Base-by-base conservation (phyloP, 345 rosid species). In the Salix exigua region DNA sequence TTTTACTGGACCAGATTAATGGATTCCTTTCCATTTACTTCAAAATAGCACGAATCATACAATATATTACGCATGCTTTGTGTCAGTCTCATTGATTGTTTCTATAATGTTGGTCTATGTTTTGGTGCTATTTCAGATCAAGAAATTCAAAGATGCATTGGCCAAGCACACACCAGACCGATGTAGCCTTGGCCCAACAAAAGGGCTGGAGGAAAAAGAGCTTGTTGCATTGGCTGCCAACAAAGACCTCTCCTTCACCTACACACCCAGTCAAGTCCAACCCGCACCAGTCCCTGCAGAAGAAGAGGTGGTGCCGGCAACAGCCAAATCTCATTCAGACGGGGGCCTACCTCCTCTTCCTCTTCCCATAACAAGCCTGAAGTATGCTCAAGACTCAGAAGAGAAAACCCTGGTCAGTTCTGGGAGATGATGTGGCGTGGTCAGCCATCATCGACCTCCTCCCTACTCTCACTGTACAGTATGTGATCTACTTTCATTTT, bases 151-250 rank as follows among this genome's bases (percentile, higher is more conserved):
- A 83, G 96, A 93, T 71, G 97, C 99, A 18, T 76, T 96, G 82
- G 96, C 93, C 16, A 96, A 89, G 89, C 92, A 96, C 83, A 74
- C 78, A 1, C 90, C 96, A 0, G 96, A 91, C 26, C 78, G 96
- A 42, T 91, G 96, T 83, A 91, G 98, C 86, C 89, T 96, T 0
- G 89, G 87, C 18, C 96, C 92, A 1, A 79, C 91, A 18, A 91
- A 90, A 82, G 99, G 99, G 37, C 83, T 96, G 66, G 98, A 96
- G 81, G 96, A 93, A 80, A 91, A 89, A 83, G 99, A 96, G 86
- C 96, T 96, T 2, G 69, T 87, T 72, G 99, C 96, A 2, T 87
- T 96, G 76, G 87, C 97, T 65, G 91, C 96, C 23, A 93, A 96
- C 83, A 93, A 78, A 83, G 98, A 92, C 38, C 91, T 96, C 8